Conservation (phyloP, 2,329 filamentous ascomycete genomes). For the Talaromyces sp. region DNA sequence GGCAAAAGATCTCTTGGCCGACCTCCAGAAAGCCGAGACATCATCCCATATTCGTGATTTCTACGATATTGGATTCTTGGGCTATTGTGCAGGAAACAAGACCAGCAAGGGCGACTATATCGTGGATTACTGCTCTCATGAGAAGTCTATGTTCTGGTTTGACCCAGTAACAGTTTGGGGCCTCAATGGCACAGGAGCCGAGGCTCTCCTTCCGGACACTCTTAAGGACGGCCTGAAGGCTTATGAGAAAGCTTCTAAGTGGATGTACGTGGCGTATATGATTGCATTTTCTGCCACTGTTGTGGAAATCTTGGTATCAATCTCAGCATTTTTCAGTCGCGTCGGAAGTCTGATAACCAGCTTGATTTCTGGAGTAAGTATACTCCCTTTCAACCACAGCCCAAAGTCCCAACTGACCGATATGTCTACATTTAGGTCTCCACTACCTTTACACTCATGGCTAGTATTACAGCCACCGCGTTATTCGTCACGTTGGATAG, state of each 20-base stretch:
- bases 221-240: constrained; percentile 65
- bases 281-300: constrained; percentile 67
- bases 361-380: constrained; percentile 64
- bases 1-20: constrained; percentile 33
- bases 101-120: constrained; percentile 51
- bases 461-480: constrained; percentile 69
- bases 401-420: background rate
- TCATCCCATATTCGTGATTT: constrained; percentile 65
- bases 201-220: constrained; percentile 63
- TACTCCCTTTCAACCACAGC: constrained; percentile 17
- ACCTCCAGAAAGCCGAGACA: constrained; percentile 38
- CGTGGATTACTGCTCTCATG: constrained; percentile 62
- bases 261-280: constrained; percentile 79
- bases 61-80: constrained; percentile 82
- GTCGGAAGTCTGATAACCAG: constrained; percentile 78
- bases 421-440: constrained; percentile 36
- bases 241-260: constrained; percentile 71
- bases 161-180: constrained; percentile 64
- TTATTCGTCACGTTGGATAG: constrained; percentile 67
- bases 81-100: constrained; percentile 68
- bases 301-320: constrained; percentile 69
- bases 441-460: constrained; percentile 57
- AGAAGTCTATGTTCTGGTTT: constrained; percentile 73
- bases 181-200: constrained; percentile 54
- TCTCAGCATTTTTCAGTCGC: constrained; percentile 79